Percentiles rank a stretch among this genome's conserved stretches.
Conservation (phyloP, 805 yeast genomes). For the Maudiozyma barnettii region DNA sequence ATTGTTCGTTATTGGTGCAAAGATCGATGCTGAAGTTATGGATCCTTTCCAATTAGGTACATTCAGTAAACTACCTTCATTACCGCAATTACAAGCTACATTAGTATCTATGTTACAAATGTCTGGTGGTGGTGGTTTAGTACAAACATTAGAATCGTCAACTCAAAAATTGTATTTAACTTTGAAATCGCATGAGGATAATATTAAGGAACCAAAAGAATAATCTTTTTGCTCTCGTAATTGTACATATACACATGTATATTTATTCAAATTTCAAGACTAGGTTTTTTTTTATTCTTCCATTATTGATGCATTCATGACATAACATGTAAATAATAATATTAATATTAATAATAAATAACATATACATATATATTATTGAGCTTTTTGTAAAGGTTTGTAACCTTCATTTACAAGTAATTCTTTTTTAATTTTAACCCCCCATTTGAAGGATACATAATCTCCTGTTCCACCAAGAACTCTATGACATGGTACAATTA, state of each 20-base stretch:
- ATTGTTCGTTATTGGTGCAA: constrained; percentile 78
- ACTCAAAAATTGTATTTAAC: constrained; percentile 63
- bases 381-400: neutral
- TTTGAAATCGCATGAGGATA: constrained; percentile 51
- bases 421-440: constrained; percentile 26
- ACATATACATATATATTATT: neutral
- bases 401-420: constrained; percentile 11
- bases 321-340: neutral
- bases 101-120: constrained; percentile 75
- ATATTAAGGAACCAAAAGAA: constrained; percentile 10
- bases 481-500: constrained; percentile 38
- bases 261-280: too few species aligned
- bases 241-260: too few species aligned
- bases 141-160: constrained; percentile 66
- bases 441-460: constrained; percentile 35
- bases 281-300: too few species aligned
- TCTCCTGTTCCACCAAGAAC: constrained; percentile 27
- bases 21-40: constrained; percentile 49
- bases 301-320: constrained; percentile 3
- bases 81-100: constrained; percentile 67
- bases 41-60: constrained; percentile 43
- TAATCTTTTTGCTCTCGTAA: too few species aligned
- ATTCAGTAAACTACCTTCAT: constrained; percentile 66
- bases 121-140: constrained; percentile 84
- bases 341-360: too few species aligned